Evolutionary conservation across 2,329 filamentous ascomycete species (phyloP).

Genomic region (Monosporascus sp.): DNA sequence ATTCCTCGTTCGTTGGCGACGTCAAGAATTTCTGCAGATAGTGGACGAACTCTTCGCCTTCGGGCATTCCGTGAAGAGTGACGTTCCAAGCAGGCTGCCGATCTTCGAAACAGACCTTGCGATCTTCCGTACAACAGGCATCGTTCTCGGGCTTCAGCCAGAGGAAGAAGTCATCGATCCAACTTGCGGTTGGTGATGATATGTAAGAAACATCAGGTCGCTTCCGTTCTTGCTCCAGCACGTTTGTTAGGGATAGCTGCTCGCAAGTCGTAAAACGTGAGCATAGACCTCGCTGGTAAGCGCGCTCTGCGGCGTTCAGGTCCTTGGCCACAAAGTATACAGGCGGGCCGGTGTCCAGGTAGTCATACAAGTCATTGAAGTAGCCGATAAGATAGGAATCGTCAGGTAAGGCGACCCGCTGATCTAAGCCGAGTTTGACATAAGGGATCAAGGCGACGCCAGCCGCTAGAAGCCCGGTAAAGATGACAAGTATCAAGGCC

Average conservation of each 20-base stretch:
- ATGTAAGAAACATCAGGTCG: slow-evolving; percentile 84
- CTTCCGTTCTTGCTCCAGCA: slow-evolving; percentile 91
- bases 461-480: slow-evolving; percentile 82
- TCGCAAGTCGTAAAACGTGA: slow-evolving; percentile 88
- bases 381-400: slow-evolving; percentile 94
- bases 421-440: slow-evolving; percentile 83
- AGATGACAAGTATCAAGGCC: slow-evolving; percentile 68
- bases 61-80: slow-evolving; percentile 84
- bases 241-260: slow-evolving; percentile 75
- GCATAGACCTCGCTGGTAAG: slow-evolving; percentile 80
- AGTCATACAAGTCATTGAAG: slow-evolving; percentile 92
- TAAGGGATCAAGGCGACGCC: slow-evolving; percentile 79
- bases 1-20: slow-evolving; percentile 74
- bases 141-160: slow-evolving; percentile 91
- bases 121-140: slow-evolving; percentile 64
- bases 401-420: slow-evolving; percentile 87
- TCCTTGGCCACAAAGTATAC: slow-evolving; percentile 91
- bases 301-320: slow-evolving; percentile 70
- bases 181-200: slow-evolving; percentile 81
- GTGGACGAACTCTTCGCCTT: slow-evolving; percentile 82
- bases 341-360: slow-evolving; percentile 85
- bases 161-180: slow-evolving; percentile 93
- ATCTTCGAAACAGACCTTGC: slow-evolving; percentile 70
- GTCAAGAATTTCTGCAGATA: slow-evolving; percentile 81
- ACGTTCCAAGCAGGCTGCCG: slow-evolving; percentile 83